A percentile compares a stretch with the other conserved stretches of the same genome.
These are phyloP conservation scores for Pythium chondricola DNA, from an alignment of 352 stramenopile genomes.

Conservation along the genomic window DNA sequence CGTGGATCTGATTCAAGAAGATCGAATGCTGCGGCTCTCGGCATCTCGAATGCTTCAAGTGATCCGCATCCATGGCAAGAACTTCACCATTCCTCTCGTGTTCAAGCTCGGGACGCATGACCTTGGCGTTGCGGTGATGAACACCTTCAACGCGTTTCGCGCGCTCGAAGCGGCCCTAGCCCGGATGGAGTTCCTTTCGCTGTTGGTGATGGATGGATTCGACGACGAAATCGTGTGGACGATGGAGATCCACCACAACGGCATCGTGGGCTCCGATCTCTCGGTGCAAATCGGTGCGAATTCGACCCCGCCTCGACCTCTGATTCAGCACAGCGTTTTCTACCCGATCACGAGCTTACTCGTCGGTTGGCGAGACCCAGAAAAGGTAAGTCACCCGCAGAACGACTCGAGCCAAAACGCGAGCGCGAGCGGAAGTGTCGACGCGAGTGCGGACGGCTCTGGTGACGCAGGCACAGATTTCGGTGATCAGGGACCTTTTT, in stretches of 20 bases:
- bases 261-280: conserved; percentile 15
- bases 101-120: conserved; percentile 1
- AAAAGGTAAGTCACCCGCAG: too few species aligned
- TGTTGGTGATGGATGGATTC: background rate
- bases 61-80: conserved; percentile 2
- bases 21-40: conserved; percentile 10
- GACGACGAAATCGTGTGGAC: conserved; percentile 7
- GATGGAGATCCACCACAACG: background rate
- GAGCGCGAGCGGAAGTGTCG: too few species aligned
- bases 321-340: conserved; percentile 3
- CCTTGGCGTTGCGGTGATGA: background rate
- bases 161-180: background rate
- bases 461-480: too few species aligned
- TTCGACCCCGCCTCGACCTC: background rate
- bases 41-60: conserved; percentile 2
- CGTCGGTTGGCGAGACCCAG: background rate
- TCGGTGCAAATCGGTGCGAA: conserved; percentile 2
- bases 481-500: too few species aligned
- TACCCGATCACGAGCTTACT: conserved; percentile 2
- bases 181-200: conserved; percentile 2
- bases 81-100: conserved; percentile 1
- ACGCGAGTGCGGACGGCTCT: too few species aligned
- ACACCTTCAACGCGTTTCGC: background rate
- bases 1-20: conserved; percentile 11
- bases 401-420: too few species aligned